Base-by-base conservation (phyloP, 2,329 filamentous ascomycete genomes). In the Diaporthe ilicicola region DNA sequence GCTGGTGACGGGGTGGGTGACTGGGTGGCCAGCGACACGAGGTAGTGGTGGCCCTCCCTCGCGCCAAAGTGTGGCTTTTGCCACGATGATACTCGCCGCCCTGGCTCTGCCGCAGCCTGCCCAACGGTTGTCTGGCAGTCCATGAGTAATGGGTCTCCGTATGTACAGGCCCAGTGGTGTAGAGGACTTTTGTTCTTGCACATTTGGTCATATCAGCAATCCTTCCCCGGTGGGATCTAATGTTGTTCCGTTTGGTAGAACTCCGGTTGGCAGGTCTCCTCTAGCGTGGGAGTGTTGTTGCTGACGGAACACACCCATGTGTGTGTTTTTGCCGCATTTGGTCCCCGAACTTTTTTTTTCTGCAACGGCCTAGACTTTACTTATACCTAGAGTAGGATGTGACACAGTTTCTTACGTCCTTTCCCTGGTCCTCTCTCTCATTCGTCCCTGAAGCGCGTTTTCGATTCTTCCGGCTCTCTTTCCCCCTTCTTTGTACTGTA, bases 141-240 rank as follows among this genome's bases (percentile, higher is more conserved):
- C 32, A 64, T 64, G 59, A 64, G 42, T 62, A 48, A 62, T 62
- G 59, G 46, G 32, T 51, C 34, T 67, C 42, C 37, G 19, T n/a
- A n/a, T n/a, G n/a, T n/a, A n/a, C n/a, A n/a, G n/a, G n/a, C n/a
- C n/a, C n/a, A n/a, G n/a, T n/a, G n/a, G n/a, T n/a, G n/a, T n/a
- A n/a, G n/a, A n/a, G 13, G 29, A 37, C 34, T 37, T 55, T 55
- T 22, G 32, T 34, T 34, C 4, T 34, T 9, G 32, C 32, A 4
- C 9, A 5, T 34, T 4, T 34, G 9, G 4, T 34, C 32, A n/a
- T 9, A 34, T 9, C 32, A 34, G 4, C 32, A 4, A 34, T n/a
- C n/a, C n/a, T n/a, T n/a, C n/a, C 32, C 32, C 13, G 29, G 32
- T n/a, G 19, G 65, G 53, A 34, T 59, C n/a, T n/a, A n/a, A 53